Conservation (phyloP, 495 filamentous ascomycete species). For the Aspergillus saccharolyticus region DNA sequence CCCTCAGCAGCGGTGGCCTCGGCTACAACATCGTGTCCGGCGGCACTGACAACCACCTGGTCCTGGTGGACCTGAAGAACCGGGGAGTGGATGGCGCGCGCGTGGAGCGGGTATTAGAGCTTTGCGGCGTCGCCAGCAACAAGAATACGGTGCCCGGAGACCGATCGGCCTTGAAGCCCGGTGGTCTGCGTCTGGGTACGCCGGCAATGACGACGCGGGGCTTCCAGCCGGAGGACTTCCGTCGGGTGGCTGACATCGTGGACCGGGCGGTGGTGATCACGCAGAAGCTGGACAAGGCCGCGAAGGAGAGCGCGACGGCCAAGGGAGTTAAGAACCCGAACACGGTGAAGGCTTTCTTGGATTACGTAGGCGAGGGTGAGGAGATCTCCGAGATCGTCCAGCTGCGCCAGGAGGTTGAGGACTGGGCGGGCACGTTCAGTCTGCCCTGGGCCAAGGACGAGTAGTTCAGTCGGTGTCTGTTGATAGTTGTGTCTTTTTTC, state of each 20-base stretch:
- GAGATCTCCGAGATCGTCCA: slow-evolving; percentile 79
- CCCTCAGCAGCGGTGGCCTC: slow-evolving; percentile 67
- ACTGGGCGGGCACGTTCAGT: slow-evolving; percentile 91
- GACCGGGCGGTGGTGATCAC: slow-evolving; percentile 85
- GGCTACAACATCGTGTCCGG: slow-evolving; percentile 90
- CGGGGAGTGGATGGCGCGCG: slow-evolving; percentile 85
- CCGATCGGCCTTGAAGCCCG: slow-evolving; percentile 84
- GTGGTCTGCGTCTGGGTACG: slow-evolving; percentile 86
- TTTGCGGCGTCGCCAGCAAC: slow-evolving; percentile 92
- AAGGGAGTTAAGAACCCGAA: slow-evolving; percentile 71
- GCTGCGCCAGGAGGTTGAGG: slow-evolving; percentile 83
- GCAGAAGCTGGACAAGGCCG: slow-evolving; percentile 74
- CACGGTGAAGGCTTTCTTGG: slow-evolving; percentile 78
- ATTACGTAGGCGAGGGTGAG: slow-evolving; percentile 77
- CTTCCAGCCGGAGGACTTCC: slow-evolving; percentile 81
- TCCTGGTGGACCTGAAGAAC: slow-evolving; percentile 92
- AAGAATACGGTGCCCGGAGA: slow-evolving; percentile 99
- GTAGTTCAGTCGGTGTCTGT: slow-evolving; percentile 13
- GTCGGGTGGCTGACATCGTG: slow-evolving; percentile 87
- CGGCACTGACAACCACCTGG: slow-evolving; percentile 95
- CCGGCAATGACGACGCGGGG: slow-evolving; percentile 97
- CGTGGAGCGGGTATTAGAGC: slow-evolving; percentile 90
- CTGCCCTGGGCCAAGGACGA: slow-evolving; percentile 68
- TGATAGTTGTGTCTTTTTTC: too few species aligned
- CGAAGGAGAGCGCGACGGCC: slow-evolving; percentile 67